These are phyloP conservation scores for Candida caryicola DNA, from an alignment of 805 yeast genomes.

Conservation along the genomic window DNA sequence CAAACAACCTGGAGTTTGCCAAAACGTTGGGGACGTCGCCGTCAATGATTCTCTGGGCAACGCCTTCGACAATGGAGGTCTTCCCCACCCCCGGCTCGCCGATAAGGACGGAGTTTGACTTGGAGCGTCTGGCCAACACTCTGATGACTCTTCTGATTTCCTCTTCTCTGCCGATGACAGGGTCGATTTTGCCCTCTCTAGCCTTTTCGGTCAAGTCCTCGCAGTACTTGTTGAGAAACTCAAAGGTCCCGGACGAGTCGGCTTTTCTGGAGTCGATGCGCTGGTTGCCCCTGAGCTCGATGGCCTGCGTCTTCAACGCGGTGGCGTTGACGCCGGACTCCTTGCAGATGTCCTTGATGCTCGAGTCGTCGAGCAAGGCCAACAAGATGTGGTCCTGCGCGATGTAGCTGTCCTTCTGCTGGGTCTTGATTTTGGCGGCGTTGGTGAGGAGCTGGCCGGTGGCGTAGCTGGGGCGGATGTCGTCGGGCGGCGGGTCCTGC, in stretches of 20 bases:
- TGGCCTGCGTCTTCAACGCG: constrained; percentile 71
- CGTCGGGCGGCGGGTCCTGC: constrained; percentile 86
- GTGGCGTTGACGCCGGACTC: constrained; percentile 67
- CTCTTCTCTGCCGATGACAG: constrained; percentile 98
- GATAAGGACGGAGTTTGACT: constrained; percentile 92
- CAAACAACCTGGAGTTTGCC: constrained; percentile 75
- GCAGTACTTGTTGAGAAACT: constrained; percentile 86
- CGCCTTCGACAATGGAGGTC: constrained; percentile 97
- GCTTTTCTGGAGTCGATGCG: constrained; percentile 92
- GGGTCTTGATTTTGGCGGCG: constrained; percentile 74
- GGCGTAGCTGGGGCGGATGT: constrained; percentile 71
- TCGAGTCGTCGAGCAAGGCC: constrained; percentile 77
- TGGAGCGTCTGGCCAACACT: constrained; percentile 93
- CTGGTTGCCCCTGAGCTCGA: constrained; percentile 82
- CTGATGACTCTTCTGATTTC: constrained; percentile 94
- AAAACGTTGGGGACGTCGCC: constrained; percentile 91
- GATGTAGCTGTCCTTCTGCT: constrained; percentile 86
- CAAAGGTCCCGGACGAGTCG: constrained; percentile 80
- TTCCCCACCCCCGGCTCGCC: constrained; percentile 99
- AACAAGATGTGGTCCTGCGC: constrained; percentile 93
- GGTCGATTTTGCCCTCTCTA: constrained; percentile 90
- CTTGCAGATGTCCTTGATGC: constrained; percentile 68
- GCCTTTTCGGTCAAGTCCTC: constrained; percentile 92
- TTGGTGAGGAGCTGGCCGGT: constrained; percentile 70
- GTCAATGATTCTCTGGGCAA: constrained; percentile 94